Evolutionary conservation across 257 asterid species (phyloP).

Genomic region (Solanum clarkiae): DNA sequence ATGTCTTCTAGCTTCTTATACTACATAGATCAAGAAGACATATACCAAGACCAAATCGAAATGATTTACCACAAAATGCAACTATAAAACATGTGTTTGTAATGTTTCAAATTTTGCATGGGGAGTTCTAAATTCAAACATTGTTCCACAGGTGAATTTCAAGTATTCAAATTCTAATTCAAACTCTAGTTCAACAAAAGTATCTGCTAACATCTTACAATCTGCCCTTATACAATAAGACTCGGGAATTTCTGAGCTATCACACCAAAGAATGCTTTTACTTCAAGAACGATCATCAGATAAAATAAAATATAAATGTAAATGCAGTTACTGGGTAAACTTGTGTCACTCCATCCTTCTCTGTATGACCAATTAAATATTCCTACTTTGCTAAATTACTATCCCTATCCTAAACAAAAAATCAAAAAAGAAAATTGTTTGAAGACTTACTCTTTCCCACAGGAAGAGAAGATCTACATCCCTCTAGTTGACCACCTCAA

Average conservation of each 20-base stretch:
- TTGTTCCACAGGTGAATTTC: neutral
- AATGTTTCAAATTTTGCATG: neutral
- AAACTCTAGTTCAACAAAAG: neutral
- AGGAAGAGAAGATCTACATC: slow-evolving; percentile 64
- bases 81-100: neutral
- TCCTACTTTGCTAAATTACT: neutral
- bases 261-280: neutral
- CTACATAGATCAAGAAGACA: slow-evolving; percentile 7
- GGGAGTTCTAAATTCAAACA: neutral
- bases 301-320: neutral
- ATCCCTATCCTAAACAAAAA: neutral
- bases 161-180: neutral
- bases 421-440: neutral
- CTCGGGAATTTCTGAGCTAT: neutral
- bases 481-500: slow-evolving; percentile 69
- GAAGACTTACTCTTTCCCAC: slow-evolving; percentile 53
- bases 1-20: slow-evolving; percentile 16
- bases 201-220: neutral
- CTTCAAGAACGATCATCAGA: neutral
- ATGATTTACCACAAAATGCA: neutral
- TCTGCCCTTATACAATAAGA: neutral
- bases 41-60: too few relatives aligned
- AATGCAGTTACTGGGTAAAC: neutral
- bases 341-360: neutral
- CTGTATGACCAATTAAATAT: neutral